Conservation (phyloP, 495 filamentous ascomycete genomes). For the Podospora sp. region DNA sequence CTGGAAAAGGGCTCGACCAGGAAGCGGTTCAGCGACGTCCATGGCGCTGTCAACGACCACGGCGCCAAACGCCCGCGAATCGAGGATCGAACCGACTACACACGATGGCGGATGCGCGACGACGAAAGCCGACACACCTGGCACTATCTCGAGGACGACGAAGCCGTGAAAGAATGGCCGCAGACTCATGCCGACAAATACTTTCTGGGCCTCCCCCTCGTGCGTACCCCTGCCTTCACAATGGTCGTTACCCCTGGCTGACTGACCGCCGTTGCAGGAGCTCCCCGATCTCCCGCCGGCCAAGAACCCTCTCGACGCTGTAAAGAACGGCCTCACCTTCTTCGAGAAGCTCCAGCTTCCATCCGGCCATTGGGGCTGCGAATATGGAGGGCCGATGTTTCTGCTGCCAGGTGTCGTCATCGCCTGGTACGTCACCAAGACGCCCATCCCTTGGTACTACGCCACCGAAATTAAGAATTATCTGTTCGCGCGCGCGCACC, state of each 20-base stretch:
- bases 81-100: slow-evolving; percentile 66
- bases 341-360: slow-evolving; percentile 87
- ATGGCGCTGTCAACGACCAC: slow-evolving; percentile 25
- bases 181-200: slow-evolving; percentile 84
- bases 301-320: slow-evolving; percentile 72
- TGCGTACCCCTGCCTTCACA: slow-evolving; percentile 18
- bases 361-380: slow-evolving; percentile 92
- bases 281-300: slow-evolving; percentile 71
- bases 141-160: slow-evolving; percentile 84
- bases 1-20: slow-evolving; percentile 33
- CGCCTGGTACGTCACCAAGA: slow-evolving; percentile 89
- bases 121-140: slow-evolving; percentile 87
- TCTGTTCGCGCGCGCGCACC: slow-evolving; percentile 82
- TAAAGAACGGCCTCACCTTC: slow-evolving; percentile 82
- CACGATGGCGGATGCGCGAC: slow-evolving; percentile 81
- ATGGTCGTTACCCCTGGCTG: background rate
- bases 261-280: slow-evolving; percentile 49
- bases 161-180: slow-evolving; percentile 76
- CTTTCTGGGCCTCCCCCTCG: slow-evolving; percentile 67
- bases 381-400: slow-evolving; percentile 91
- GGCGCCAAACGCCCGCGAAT: slow-evolving; percentile 42
- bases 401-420: slow-evolving; percentile 83
- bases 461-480: slow-evolving; percentile 92
- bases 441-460: slow-evolving; percentile 78
- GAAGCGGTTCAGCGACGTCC: slow-evolving; percentile 38